Conservation (phyloP, 78 protist species). For the Guillardia theta region DNA sequence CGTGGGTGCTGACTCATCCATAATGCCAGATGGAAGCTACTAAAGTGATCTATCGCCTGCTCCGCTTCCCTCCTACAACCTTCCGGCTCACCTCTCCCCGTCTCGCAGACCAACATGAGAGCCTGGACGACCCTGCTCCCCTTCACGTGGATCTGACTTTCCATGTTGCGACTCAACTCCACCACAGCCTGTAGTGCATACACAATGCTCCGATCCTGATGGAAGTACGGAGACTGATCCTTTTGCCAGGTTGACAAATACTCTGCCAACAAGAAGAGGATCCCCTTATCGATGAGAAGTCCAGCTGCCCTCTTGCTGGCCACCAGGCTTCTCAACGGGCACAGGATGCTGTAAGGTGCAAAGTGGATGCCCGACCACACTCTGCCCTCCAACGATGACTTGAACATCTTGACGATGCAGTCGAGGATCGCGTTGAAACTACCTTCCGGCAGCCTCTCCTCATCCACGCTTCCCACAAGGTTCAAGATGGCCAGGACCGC, state of each 20-base stretch:
- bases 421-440: neutral
- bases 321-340: neutral
- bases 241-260: neutral
- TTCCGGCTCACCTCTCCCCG: neutral
- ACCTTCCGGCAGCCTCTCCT: too few species aligned
- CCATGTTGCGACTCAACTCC: neutral
- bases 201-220: neutral
- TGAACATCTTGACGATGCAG: neutral
- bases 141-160: neutral
- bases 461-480: too few species aligned
- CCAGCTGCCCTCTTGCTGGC: neutral
- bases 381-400: neutral
- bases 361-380: conserved; percentile 1
- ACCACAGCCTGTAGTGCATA: too few species aligned
- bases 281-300: neutral
- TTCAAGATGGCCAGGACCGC: neutral
- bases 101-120: neutral
- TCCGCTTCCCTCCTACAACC: neutral
- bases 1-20: neutral
- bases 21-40: neutral
- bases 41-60: neutral
- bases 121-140: neutral
- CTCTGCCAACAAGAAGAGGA: neutral
- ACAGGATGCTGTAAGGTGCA: conserved; percentile 21
- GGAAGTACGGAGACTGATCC: too few species aligned